A percentile compares a stretch with the other conserved stretches of the same genome.
Evolutionary conservation across 1,284 basidiomycete species (phyloP).

Genomic region (Cutaneotrichosporon arboriforme): DNA sequence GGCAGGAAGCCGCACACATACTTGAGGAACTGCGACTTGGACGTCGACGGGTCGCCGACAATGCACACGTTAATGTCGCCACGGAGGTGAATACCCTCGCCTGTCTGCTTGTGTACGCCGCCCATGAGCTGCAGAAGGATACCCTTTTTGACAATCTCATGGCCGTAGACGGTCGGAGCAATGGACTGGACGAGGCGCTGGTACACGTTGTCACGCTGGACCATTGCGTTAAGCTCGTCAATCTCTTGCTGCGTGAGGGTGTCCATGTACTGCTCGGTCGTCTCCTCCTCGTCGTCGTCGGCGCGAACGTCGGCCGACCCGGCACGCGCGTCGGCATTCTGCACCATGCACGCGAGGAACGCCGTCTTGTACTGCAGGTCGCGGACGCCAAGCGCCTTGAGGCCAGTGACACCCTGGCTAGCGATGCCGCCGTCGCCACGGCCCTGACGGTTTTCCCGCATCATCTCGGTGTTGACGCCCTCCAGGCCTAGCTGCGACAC

Average conservation of each 20-base stretch:
- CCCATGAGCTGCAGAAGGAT: slow-evolving; percentile 97
- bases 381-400: slow-evolving; percentile 89
- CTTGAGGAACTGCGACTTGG: slow-evolving; percentile 97
- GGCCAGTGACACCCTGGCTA: slow-evolving; percentile 81
- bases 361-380: slow-evolving; percentile 98
- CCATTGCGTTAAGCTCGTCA: slow-evolving; percentile 91
- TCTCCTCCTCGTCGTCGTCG: slow-evolving; percentile 73
- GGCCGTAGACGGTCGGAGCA: slow-evolving; percentile 96
- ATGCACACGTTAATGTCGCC: slow-evolving; percentile 99
- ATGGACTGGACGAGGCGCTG: slow-evolving; percentile 88
- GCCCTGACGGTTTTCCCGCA: slow-evolving; percentile 72
- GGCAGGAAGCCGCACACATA: slow-evolving; percentile 99
- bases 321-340: slow-evolving; percentile 78
- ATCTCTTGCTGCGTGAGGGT: slow-evolving; percentile 89
- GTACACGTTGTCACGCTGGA: slow-evolving; percentile 89
- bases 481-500: slow-evolving; percentile 93
- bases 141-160: slow-evolving; percentile 98
- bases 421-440: slow-evolving; percentile 65
- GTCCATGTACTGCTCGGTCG: slow-evolving; percentile 70
- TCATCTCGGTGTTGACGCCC: slow-evolving; percentile 89
- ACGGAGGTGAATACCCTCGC: slow-evolving; percentile 92
- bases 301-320: slow-evolving; percentile 72
- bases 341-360: slow-evolving; percentile 96
- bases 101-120: slow-evolving; percentile 96
- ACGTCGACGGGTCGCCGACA: slow-evolving; percentile 93